These are phyloP conservation scores for Emydomyces testavorans DNA, from an alignment of 2,329 filamentous ascomycete species.

Conservation along the genomic window DNA sequence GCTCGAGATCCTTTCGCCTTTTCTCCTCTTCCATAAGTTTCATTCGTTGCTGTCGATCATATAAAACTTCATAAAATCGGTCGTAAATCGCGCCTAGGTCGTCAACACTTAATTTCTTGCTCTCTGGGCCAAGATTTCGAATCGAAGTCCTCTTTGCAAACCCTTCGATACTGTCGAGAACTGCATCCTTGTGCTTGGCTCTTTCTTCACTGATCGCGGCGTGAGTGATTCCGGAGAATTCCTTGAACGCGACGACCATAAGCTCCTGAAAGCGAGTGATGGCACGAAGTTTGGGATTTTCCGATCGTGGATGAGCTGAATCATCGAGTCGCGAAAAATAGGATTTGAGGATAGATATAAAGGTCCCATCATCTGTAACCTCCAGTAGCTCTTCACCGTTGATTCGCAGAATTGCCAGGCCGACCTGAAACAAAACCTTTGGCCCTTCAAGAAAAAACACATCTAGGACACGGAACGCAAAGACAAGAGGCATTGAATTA, in stretches of 20 bases:
- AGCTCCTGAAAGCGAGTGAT: conserved; percentile 95
- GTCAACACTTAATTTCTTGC: conserved; percentile 73
- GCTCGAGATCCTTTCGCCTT: conserved; percentile 53
- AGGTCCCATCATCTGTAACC: conserved; percentile 85
- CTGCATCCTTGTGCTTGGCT: conserved; percentile 83
- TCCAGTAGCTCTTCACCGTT: conserved; percentile 94
- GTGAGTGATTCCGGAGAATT: conserved; percentile 92
- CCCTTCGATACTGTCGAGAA: conserved; percentile 89
- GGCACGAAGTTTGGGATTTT: conserved; percentile 84
- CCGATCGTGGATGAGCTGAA: conserved; percentile 87
- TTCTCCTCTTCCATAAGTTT: conserved; percentile 65
- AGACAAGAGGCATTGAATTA: conserved; percentile 98
- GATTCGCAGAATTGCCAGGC: conserved; percentile 88
- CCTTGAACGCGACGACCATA: conserved; percentile 98
- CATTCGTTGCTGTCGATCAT: conserved; percentile 78
- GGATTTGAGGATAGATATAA: conserved; percentile 88
- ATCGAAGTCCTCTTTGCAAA: conserved; percentile 97
- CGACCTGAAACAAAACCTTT: conserved; percentile 94
- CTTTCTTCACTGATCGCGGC: conserved; percentile 80
- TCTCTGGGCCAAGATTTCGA: conserved; percentile 87
- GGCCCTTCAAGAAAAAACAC: conserved; percentile 98
- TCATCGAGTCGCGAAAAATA: conserved; percentile 92
- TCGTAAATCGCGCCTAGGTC: conserved; percentile 89
- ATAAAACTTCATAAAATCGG: conserved; percentile 81
- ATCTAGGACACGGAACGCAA: conserved; percentile 90